Percentiles rank a stretch among this genome's conserved stretches.
These are phyloP conservation scores for Fusarium lyarnte DNA, from an alignment of 2,329 filamentous ascomycete species.

Conservation along the genomic window DNA sequence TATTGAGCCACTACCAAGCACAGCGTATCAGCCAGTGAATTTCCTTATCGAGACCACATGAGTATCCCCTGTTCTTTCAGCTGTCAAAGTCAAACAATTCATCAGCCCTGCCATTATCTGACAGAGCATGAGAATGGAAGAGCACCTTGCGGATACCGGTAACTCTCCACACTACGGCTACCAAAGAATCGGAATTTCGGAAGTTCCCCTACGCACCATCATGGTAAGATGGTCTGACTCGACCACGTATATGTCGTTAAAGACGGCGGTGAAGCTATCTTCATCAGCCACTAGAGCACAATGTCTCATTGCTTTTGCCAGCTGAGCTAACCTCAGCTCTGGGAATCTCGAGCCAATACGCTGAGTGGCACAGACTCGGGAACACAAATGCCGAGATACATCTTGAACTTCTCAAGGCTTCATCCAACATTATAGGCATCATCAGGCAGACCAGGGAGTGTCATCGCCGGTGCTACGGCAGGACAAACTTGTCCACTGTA, in stretches of 20 bases:
- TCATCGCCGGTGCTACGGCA: neutral
- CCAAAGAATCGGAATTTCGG: neutral
- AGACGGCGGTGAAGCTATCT: neutral
- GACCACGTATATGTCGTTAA: neutral
- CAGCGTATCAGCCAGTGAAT: constrained; percentile 7
- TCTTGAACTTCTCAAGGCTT: neutral
- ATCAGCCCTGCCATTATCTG: constrained; percentile 3
- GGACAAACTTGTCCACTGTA: no score
- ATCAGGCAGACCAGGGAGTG: neutral
- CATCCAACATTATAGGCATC: neutral
- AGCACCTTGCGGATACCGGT: neutral
- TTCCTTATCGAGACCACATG: constrained; percentile 16
- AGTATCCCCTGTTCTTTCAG: constrained; percentile 11
- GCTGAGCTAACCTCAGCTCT: neutral
- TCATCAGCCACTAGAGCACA: neutral
- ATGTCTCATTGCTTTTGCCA: neutral
- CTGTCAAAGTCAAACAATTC: neutral
- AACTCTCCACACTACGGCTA: neutral
- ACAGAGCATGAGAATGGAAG: neutral
- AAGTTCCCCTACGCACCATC: neutral
- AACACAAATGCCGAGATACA: neutral
- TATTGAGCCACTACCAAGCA: constrained; percentile 3
- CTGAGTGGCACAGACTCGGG: neutral
- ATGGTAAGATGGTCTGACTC: neutral
- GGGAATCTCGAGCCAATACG: neutral